Conservation (phyloP, 1,284 basidiomycete genomes). For the Leccinum pachyderme region DNA sequence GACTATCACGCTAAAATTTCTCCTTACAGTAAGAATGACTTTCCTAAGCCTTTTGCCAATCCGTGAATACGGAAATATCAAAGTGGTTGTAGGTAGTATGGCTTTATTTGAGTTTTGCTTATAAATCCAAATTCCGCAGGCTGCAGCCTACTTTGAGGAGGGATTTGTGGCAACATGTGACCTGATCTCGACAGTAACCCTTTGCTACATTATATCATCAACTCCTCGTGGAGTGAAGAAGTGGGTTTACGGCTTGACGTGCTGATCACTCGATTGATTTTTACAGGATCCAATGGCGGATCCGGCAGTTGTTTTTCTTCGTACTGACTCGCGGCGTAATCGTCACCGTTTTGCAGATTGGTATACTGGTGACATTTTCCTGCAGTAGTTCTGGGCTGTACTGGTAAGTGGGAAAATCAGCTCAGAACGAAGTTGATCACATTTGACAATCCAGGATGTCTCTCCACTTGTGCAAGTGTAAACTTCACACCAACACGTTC, state of each 20-base stretch:
- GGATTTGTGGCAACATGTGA: constrained; percentile 3
- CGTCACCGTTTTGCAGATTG: constrained; percentile 11
- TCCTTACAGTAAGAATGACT: neutral
- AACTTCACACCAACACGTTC: neutral
- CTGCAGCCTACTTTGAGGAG: constrained; percentile 3
- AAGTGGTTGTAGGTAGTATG: neutral
- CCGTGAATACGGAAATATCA: neutral
- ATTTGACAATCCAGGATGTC: neutral
- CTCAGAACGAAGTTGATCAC: neutral
- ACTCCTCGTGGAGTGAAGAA: constrained; percentile 5
- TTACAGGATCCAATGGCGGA: constrained; percentile 5
- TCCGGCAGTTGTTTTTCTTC: constrained; percentile 9
- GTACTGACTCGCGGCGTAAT: constrained; percentile 13
- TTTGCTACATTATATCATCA: constrained; percentile 12
- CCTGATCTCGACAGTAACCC: constrained; percentile 6
- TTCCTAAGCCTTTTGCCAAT: neutral
- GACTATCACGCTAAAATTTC: neutral
- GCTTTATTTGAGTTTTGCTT: neutral
- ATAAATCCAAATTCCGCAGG: neutral
- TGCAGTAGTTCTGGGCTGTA: constrained; percentile 1
- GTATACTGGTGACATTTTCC: neutral
- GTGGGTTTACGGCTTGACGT: constrained; percentile 1
- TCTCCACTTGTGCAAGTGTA: neutral
- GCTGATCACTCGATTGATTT: neutral
- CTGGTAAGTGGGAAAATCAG: constrained; percentile 3